phyloP scores from a whole-genome alignment of 768 basidiomycete genomes.

The Suillus luteus region DNA sequence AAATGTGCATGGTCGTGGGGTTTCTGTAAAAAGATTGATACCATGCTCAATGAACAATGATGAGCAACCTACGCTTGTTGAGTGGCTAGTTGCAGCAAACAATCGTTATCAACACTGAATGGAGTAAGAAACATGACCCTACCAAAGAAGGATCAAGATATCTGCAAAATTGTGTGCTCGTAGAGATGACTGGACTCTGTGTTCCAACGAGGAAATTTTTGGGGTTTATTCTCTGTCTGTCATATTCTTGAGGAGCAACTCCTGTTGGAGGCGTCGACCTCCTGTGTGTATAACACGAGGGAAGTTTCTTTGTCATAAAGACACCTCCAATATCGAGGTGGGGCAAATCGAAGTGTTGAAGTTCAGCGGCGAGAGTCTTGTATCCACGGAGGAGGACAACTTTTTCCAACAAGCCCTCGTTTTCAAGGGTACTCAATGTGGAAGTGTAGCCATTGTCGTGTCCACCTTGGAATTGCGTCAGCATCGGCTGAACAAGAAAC shows the following conservation, averaged over 20 bases:
- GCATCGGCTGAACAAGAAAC: not conserved
- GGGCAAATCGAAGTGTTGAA: slow-evolving; percentile 34
- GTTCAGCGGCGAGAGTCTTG: slow-evolving; percentile 37
- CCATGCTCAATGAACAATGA: not conserved
- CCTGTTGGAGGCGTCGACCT: slow-evolving; percentile 2
- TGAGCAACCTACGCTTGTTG: slow-evolving; percentile 30
- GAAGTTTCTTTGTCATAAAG: slow-evolving; percentile 37
- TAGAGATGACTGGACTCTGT: slow-evolving; percentile 6
- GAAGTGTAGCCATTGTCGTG: slow-evolving; percentile 47
- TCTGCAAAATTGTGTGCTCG: slow-evolving; percentile 5
- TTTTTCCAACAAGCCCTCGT: slow-evolving; percentile 41
- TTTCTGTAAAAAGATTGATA: slow-evolving; percentile 25
- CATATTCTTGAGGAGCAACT: slow-evolving; percentile 26
- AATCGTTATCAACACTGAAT: not conserved
- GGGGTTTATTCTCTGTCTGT: slow-evolving; percentile 20
- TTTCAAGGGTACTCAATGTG: slow-evolving; percentile 38
- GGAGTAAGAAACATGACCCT: not conserved
- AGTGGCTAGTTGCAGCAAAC: slow-evolving; percentile 27
- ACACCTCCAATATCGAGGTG: slow-evolving; percentile 37
- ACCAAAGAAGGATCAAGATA: slow-evolving; percentile 15
- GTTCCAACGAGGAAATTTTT: not conserved
- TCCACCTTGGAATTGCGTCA: slow-evolving; percentile 21
- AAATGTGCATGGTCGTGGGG: slow-evolving; percentile 41
- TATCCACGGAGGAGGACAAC: slow-evolving; percentile 42
- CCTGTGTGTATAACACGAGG: slow-evolving; percentile 8